Evolutionary conservation across 306 rosid species (phyloP).

Genomic region (Cyclanthera cordifolia): DNA sequence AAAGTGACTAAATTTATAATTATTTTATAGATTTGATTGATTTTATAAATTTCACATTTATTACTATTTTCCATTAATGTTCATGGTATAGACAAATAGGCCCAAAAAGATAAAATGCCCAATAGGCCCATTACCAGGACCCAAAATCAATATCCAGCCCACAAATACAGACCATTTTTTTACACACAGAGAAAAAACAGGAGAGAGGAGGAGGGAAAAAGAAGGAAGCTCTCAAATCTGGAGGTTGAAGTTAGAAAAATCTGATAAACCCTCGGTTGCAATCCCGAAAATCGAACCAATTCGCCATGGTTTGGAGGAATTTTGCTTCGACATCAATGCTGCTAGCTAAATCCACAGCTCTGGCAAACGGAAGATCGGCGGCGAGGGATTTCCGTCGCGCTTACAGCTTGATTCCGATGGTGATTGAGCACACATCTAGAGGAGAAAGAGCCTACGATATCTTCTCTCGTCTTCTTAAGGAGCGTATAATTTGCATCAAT

Average conservation of each 20-base stretch:
- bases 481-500: constrained; percentile 90
- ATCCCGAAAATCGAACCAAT: background rate
- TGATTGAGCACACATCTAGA: constrained; percentile 85
- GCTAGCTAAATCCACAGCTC: constrained; percentile 2
- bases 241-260: background rate
- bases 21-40: no score
- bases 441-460: constrained; percentile 96
- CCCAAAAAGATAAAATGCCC: background rate
- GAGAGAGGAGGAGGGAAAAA: background rate
- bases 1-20: no score
- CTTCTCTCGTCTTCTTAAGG: constrained; percentile 94
- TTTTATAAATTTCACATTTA: no score
- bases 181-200: background rate
- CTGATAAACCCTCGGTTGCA: constrained; percentile 10
- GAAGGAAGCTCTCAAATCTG: background rate
- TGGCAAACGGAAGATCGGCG: constrained; percentile 11
- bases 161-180: background rate
- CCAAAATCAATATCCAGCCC: background rate
- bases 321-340: constrained; percentile 25
- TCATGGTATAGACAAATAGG: background rate
- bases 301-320: constrained; percentile 28
- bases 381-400: constrained; percentile 24
- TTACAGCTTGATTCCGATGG: constrained; percentile 76
- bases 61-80: no score
- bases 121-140: background rate